These are phyloP conservation scores for Dentipellis fragilis DNA, from an alignment of 768 basidiomycete genomes.

Conservation along the genomic window DNA sequence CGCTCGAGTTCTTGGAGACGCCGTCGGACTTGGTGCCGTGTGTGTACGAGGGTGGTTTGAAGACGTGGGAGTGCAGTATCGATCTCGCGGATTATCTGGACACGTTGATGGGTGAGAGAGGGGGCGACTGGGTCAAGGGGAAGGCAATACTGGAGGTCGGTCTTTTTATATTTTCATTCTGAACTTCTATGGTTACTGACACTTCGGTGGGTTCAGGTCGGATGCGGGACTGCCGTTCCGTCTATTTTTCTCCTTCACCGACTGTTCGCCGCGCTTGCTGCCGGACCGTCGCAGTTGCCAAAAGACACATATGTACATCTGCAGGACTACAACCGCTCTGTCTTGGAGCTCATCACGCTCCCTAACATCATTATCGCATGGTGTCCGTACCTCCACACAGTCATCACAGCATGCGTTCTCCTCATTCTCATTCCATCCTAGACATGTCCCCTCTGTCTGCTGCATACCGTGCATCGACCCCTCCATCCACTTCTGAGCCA, in stretches of 20 bases:
- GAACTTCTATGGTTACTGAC: not conserved
- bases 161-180: not conserved
- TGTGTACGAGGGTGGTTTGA: conserved; percentile 91
- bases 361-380: conserved; percentile 74
- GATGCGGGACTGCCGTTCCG: conserved; percentile 89
- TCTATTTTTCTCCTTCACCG: conserved; percentile 60
- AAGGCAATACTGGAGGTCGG: conserved; percentile 66
- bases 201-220: conserved; percentile 43
- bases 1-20: conserved; percentile 59
- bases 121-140: conserved; percentile 27
- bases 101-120: conserved; percentile 17
- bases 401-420: not conserved
- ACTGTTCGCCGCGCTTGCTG: conserved; percentile 32
- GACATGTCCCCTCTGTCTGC: conserved; percentile 54
- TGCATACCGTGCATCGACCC: conserved; percentile 28
- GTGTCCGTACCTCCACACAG: conserved; percentile 45
- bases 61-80: conserved; percentile 95
- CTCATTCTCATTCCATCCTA: conserved; percentile 16
- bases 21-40: conserved; percentile 88
- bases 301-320: conserved; percentile 53
- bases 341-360: conserved; percentile 67
- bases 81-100: conserved; percentile 71
- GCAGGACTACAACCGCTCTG: conserved; percentile 87
- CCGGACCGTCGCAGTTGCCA: conserved; percentile 14
- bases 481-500: conserved; percentile 12